Evolutionary conservation across 257 asterid genomes (phyloP), one percentile per base, ranked within the genome.

Genomic region (Prunella vulgaris): DNA sequence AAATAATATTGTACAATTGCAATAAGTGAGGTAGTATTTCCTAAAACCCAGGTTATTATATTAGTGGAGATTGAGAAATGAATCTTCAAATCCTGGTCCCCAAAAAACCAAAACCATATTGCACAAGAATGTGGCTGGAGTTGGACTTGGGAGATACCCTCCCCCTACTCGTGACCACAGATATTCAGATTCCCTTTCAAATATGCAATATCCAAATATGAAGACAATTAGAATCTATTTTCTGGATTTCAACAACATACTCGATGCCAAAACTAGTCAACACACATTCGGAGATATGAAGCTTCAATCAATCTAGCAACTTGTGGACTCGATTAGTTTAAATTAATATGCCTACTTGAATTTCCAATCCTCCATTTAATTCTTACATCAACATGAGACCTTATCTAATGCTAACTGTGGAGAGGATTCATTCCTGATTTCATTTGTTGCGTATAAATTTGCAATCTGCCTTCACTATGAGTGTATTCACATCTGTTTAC

Each of bases 91-190:
- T 10, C 0, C 0, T 33, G 54, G 69, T 21, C 69, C 62, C 78
- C 68, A 10, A 10, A n/a, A n/a, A n/a, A n/a, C n/a, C 25, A 21
- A 9, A 12, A 2, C 66, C 69, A 73, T 44, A 65, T 74, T 74
- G 10, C 5, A 7, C 5, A 57, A 27, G 60, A 68, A 49, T 68
- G 75, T 68, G 79, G 79, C 25, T 59, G 49, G 14, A 74, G 24
- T n/a, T n/a, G n/a, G n/a, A n/a, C n/a, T n/a, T n/a, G n/a, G n/a
- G n/a, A n/a, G n/a, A n/a, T n/a, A 15, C 49, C 15, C 44, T n/a
- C 15, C 20, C 64, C 32, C 42, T 14, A 20, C 48, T 38, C 60
- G 40, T 60, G 51, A 60, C 51, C 74, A 60, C 58, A 69, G 46
- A 70, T 64, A 32, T 21, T 10, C 56, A 48, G 2, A n/a, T 48